These are phyloP conservation scores for Plantago major DNA, from an alignment of 257 asterid genomes.

Conservation along the genomic window DNA sequence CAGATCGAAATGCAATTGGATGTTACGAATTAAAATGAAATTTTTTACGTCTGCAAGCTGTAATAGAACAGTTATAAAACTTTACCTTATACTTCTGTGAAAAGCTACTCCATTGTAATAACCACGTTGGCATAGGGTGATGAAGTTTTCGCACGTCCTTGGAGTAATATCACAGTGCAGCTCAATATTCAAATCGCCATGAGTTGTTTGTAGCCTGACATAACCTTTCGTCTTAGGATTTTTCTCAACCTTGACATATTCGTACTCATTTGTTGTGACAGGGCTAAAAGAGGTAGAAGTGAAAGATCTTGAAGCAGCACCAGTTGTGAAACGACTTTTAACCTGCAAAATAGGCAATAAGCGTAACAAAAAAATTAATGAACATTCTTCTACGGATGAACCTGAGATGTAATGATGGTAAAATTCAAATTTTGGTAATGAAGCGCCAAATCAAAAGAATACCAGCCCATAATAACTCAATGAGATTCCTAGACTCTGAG, in stretches of 20 bases:
- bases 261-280: slow-evolving; percentile 78
- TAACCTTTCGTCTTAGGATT: slow-evolving; percentile 92
- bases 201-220: slow-evolving; percentile 80
- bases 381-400: neutral
- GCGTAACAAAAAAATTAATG: slow-evolving; percentile 17
- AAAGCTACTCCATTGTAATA: slow-evolving; percentile 85
- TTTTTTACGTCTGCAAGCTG: slow-evolving; percentile 2
- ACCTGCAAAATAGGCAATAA: slow-evolving; percentile 49
- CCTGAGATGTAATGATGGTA: neutral
- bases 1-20: slow-evolving; percentile 24
- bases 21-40: neutral
- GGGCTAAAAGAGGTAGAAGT: slow-evolving; percentile 95
- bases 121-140: slow-evolving; percentile 82
- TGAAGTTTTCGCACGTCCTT: slow-evolving; percentile 87
- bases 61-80: neutral
- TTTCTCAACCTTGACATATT: slow-evolving; percentile 91
- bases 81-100: slow-evolving; percentile 86
- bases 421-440: neutral
- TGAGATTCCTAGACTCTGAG: too few species aligned
- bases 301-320: slow-evolving; percentile 96
- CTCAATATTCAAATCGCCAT: slow-evolving; percentile 94
- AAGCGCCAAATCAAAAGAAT: too few species aligned
- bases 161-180: slow-evolving; percentile 94
- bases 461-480: too few species aligned
- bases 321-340: slow-evolving; percentile 87